Evolutionary conservation across 257 asterid genomes (phyloP), one percentile per base, ranked within the genome.

Genomic region (Gentiana dahurica): DNA sequence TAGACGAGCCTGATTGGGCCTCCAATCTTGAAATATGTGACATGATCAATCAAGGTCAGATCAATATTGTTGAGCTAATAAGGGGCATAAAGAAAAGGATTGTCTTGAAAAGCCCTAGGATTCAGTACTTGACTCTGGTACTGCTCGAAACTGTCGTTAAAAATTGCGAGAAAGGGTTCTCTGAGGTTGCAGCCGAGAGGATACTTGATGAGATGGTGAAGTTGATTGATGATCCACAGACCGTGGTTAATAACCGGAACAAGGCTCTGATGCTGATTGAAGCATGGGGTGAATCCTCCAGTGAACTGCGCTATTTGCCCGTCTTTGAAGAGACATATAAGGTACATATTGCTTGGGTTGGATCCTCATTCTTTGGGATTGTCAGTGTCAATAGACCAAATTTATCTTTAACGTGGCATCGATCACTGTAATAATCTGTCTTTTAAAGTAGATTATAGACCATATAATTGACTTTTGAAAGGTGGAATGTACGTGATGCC

Each of bases 151-250:
- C 99, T 68, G 79, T 93, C 68, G 93, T 73, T 12, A 93, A 89
- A 83, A 93, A 93, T 48, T 93, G 99, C 61, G 99, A 93, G 68
- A 86, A 84, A 79, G 97, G 97, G 0, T 93, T 93, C 74, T 86
- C 97, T 0, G 99, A 93, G 73, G 78, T 93, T 59, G 99, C 97
- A 1, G 84, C 95, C 35, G 99, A 89, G 82, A 86, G 97, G 73
- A 81, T 93, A 44, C 89, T 93, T 39, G 99, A 93, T 76, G 99
- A 93, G 94, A 85, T 93, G 94, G 99, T 93, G 84, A 89, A 82
- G 81, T 59, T 93, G 92, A 89, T 93, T 72, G 97, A 89, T 64
- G 99, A 93, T 63, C 97, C 97, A 6, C 97, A 86, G 61, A 93
- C 97, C 60, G 95, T 84, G 64, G 88, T 93, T 64, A 93, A 93